Evolutionary conservation across 2,329 filamentous ascomycete species (phyloP), one percentile per base, ranked within the genome.

Genomic region (Epichloe gansuensis): DNA sequence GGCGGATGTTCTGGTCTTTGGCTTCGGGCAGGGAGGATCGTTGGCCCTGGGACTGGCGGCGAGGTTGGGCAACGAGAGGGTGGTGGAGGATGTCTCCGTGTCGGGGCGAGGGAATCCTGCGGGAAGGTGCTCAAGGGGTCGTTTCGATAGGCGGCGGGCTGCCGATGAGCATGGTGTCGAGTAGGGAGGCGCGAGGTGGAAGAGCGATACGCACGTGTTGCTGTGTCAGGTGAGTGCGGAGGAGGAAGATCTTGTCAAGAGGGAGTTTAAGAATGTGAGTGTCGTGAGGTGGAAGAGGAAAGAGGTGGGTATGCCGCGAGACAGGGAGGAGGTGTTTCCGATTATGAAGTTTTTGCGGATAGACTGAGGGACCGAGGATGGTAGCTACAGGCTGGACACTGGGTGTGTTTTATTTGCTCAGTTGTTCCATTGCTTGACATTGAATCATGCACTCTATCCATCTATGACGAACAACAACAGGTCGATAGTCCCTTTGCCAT

Each of bases 311-410:
- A 95, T 96, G 91, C 89, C 90, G n/a, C 73, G 75, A 46, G 85
- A 77, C 64, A 76, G 85, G 51, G 89, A 94, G 11, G 91, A 97
- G 74, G 91, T 94, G 77, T 64, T 91, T 61, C 90, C 91, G 0
- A 78, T 96, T 55, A 96, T 96, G 89, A 81, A 85, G 62, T 96
- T 85, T 61, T 78, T 90, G 83, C 84, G 0, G 77, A 84, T 49
- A 76, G 84, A 61, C 67, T 93, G 17, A 62, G 52, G 34, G 59
- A 54, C 50, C 63, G 58, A 17, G 62, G 58, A 52, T 43, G 12
- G 17, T 39, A 28, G n/a, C 17, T 21, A 43, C 25, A 37, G 23
- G n/a, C 34, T 13, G 21, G 42, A 52, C 58, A 55, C 59, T 56
- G 8, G 8, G 28, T 42, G 34, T 46, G 41, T 13, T 48, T 51